phyloP scores from a whole-genome alignment of 2,329 filamentous ascomycete species.

The Colletotrichum gigasporum region DNA sequence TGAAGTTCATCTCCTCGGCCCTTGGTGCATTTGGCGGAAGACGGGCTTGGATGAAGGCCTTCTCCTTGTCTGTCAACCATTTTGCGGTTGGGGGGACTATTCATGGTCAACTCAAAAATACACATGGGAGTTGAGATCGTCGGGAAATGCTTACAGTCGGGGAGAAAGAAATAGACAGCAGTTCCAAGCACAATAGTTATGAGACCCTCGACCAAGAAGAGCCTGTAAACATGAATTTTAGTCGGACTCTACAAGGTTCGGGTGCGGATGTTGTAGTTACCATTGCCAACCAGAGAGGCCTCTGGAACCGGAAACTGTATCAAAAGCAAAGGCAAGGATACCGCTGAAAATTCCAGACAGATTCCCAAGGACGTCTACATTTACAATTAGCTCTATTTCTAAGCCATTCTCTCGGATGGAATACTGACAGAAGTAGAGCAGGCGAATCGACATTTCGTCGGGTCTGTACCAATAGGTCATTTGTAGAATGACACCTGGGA shows the following conservation, averaged over 20 bases:
- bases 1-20: conserved; percentile 51
- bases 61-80: conserved; percentile 56
- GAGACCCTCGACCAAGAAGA: conserved; percentile 55
- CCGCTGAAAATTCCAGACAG: conserved; percentile 51
- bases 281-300: conserved; percentile 48
- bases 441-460: conserved; percentile 55
- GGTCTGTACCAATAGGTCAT: conserved; percentile 59
- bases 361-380: conserved; percentile 49
- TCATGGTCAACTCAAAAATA: conserved; percentile 49
- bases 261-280: conserved; percentile 27
- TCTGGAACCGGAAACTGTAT: conserved; percentile 45
- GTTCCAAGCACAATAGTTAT: conserved; percentile 56
- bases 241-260: no score
- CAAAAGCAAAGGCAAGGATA: conserved; percentile 54
- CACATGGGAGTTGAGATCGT: conserved; percentile 38
- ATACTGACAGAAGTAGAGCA: conserved; percentile 54
- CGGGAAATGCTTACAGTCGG: conserved; percentile 55
- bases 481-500: conserved; percentile 53
- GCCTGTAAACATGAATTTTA: conserved; percentile 37
- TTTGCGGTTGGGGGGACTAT: conserved; percentile 52
- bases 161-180: conserved; percentile 60
- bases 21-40: conserved; percentile 54
- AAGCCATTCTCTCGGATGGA: background rate
- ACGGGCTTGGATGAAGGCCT: conserved; percentile 57
- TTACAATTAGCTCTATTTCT: background rate